Evolutionary conservation across 2,329 filamentous ascomycete genomes (phyloP).

Genomic region (Uncinocarpus reesii): DNA sequence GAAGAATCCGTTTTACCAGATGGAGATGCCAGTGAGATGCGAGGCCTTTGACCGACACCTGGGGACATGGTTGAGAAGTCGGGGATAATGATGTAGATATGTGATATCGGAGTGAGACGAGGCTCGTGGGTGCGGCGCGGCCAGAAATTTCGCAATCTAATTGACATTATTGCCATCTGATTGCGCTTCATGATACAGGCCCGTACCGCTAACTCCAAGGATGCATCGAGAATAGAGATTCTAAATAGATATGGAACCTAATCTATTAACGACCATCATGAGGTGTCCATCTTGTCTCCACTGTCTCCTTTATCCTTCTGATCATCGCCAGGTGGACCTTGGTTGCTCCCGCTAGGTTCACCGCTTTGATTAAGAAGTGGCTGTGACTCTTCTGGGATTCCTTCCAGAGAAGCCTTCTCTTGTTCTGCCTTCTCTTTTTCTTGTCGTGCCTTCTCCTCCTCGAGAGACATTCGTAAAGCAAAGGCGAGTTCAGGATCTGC

Average conservation of each 20-base stretch:
- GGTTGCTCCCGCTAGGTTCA: conserved; percentile 51
- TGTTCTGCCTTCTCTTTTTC: conserved; percentile 73
- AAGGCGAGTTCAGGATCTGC: conserved; percentile 89
- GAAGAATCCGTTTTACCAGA: conserved; percentile 98
- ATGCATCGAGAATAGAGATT: conserved; percentile 11
- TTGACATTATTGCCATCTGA: not conserved
- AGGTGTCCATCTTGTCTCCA: conserved; percentile 83
- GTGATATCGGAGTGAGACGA: not conserved
- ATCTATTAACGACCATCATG: conserved; percentile 40
- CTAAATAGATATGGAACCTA: conserved; percentile 9
- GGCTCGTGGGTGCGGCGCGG: no score
- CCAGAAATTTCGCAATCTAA: not conserved
- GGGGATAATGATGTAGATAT: conserved; percentile 33
- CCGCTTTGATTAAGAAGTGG: conserved; percentile 55
- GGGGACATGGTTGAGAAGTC: conserved; percentile 62
- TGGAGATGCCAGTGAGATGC: conserved; percentile 94
- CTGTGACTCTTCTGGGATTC: conserved; percentile 67
- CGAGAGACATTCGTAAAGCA: conserved; percentile 92
- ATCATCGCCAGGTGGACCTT: conserved; percentile 28
- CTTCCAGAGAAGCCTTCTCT: conserved; percentile 60
- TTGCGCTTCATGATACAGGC: not conserved
- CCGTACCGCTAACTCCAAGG: conserved; percentile 7
- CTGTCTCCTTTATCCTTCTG: conserved; percentile 45
- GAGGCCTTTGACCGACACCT: conserved; percentile 89
- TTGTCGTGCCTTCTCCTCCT: conserved; percentile 90